phyloP scores from a whole-genome alignment of 208 protist genomes.

The Trypanosoma brucei region DNA sequence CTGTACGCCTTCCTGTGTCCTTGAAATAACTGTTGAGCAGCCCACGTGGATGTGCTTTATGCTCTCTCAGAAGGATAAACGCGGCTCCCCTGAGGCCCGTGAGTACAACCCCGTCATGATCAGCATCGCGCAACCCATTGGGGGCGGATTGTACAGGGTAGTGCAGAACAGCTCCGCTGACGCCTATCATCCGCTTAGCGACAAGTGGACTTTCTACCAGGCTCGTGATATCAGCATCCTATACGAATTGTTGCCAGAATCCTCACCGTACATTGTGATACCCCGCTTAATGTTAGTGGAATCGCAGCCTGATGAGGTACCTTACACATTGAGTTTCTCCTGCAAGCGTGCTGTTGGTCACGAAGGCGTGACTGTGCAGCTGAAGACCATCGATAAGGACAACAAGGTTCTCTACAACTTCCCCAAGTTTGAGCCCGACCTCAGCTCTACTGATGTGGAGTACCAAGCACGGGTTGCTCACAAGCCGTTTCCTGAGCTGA shows the following conservation, averaged over 20 bases:
- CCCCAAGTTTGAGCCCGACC: conserved; percentile 69
- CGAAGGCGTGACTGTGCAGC: conserved; percentile 49
- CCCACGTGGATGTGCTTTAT: conserved; percentile 65
- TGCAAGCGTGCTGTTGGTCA: conserved; percentile 47
- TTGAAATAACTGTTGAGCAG: conserved; percentile 59
- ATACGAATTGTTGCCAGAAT: conserved; percentile 47
- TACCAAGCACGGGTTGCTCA: conserved; percentile 59
- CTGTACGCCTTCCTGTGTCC: conserved; percentile 49
- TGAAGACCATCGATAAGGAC: conserved; percentile 48
- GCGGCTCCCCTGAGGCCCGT: conserved; percentile 25
- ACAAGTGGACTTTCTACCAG: conserved; percentile 82
- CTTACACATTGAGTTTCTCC: conserved; percentile 56
- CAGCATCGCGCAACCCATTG: conserved; percentile 56
- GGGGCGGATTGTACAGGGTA: conserved; percentile 55
- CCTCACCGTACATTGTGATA: conserved; percentile 65
- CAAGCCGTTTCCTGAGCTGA: conserved; percentile 49
- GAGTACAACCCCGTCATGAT: conserved; percentile 83
- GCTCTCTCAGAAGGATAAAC: conserved; percentile 75
- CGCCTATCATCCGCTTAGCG: conserved; percentile 38
- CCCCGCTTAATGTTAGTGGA: conserved; percentile 55
- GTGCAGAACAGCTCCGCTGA: conserved; percentile 72
- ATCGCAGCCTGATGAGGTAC: conserved; percentile 27
- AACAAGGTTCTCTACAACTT: conserved; percentile 82
- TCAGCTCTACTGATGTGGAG: conserved; percentile 37
- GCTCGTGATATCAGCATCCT: conserved; percentile 74